These are phyloP conservation scores for Pyrenula massariospora DNA, from an alignment of 495 filamentous ascomycete genomes.

Conservation along the genomic window DNA sequence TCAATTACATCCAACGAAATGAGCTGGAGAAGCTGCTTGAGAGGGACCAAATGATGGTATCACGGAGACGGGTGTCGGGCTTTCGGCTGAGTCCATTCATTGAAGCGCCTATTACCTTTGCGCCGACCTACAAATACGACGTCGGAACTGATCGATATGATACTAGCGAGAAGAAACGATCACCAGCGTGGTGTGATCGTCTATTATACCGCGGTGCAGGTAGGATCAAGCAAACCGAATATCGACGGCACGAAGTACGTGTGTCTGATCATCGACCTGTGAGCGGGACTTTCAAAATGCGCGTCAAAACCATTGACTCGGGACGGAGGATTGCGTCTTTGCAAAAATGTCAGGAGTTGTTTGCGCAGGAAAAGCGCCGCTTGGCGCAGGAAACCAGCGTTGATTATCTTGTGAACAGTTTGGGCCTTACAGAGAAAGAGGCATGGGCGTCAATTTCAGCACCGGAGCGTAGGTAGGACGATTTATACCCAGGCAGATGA, in stretches of 20 bases:
- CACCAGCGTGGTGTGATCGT: constrained; percentile 96
- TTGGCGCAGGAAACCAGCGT: constrained; percentile 51
- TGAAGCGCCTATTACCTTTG: constrained; percentile 78
- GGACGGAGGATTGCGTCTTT: constrained; percentile 50
- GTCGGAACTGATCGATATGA: constrained; percentile 92
- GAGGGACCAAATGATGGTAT: constrained; percentile 83
- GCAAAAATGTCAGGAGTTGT: constrained; percentile 60
- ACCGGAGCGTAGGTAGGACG: not conserved
- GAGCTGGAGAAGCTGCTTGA: constrained; percentile 89
- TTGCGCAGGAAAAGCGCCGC: constrained; percentile 54
- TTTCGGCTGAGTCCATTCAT: constrained; percentile 80
- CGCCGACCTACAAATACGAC: constrained; percentile 97
- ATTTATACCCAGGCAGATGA: no score
- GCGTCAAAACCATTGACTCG: constrained; percentile 66
- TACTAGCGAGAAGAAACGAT: constrained; percentile 82
- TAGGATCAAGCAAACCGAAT: constrained; percentile 76
- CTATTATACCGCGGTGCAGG: constrained; percentile 76
- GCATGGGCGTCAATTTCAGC: constrained; percentile 25
- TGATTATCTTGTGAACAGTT: constrained; percentile 39
- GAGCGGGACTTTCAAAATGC: constrained; percentile 67
- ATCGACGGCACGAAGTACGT: constrained; percentile 75
- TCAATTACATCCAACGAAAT: constrained; percentile 64
- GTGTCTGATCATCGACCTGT: constrained; percentile 92
- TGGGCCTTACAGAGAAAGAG: constrained; percentile 34
- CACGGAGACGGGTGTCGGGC: constrained; percentile 71